These are phyloP conservation scores for Schizophyllum amplum DNA, from an alignment of 1,284 basidiomycete genomes.

Conservation along the genomic window DNA sequence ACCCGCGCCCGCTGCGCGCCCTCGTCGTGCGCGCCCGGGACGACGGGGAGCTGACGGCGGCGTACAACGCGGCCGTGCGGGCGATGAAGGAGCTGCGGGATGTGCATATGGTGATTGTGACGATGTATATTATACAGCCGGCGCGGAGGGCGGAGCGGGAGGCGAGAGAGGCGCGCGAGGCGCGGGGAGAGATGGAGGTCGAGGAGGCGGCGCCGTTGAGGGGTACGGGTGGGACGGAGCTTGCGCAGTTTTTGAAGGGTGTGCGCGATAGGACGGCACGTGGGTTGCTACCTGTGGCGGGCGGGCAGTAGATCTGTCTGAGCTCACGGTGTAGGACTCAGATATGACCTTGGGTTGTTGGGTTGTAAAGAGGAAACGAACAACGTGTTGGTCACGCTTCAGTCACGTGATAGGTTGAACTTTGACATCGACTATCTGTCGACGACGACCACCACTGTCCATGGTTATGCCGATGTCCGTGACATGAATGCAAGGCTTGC, in stretches of 20 bases:
- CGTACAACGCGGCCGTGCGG: conserved; percentile 70
- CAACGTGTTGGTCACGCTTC: too few relatives aligned
- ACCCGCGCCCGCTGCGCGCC: conserved; percentile 48
- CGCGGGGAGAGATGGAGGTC: background rate
- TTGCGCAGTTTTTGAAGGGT: conserved; percentile 77
- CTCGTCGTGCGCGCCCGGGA: conserved; percentile 26
- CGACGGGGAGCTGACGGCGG: conserved; percentile 32
- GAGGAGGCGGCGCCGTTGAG: conserved; percentile 29
- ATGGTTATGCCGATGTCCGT: too few relatives aligned
- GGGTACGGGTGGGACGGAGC: conserved; percentile 83
- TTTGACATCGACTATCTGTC: too few relatives aligned
- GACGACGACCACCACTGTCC: too few relatives aligned
- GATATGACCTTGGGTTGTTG: too few relatives aligned
- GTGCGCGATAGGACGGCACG: conserved; percentile 66
- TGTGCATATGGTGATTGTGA: conserved; percentile 82
- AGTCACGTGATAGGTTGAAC: too few relatives aligned
- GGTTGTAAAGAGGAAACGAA: too few relatives aligned
- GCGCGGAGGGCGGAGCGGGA: conserved; percentile 25
- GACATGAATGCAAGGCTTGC: too few relatives aligned
- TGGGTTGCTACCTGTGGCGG: background rate
- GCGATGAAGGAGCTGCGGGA: conserved; percentile 80
- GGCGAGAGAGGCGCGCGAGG: conserved; percentile 22
- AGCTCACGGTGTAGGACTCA: too few relatives aligned
- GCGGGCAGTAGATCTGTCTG: background rate
- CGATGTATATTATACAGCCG: conserved; percentile 78